phyloP scores from a whole-genome alignment of 768 basidiomycete genomes.

The Paxillus rubicundulus region DNA sequence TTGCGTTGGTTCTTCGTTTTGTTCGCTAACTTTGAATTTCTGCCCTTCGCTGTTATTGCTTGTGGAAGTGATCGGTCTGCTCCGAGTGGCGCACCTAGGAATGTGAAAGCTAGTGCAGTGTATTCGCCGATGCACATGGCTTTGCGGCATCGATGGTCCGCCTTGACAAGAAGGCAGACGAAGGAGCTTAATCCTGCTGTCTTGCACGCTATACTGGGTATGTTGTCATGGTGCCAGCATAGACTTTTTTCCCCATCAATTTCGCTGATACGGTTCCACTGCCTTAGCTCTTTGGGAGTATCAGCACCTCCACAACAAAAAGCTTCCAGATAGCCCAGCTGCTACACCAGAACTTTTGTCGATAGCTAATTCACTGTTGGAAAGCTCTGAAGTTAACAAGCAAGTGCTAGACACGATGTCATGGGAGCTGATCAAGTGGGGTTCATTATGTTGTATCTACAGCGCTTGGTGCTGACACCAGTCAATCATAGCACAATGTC shows the following conservation, averaged over 20 bases:
- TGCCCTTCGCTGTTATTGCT: conserved; percentile 7
- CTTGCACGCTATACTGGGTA: conserved; percentile 73
- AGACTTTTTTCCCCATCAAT: not conserved
- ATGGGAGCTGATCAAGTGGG: conserved; percentile 59
- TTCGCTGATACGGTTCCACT: conserved; percentile 15
- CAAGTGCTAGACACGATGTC: conserved; percentile 60
- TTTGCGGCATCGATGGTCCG: conserved; percentile 65
- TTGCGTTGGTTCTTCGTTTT: not conserved
- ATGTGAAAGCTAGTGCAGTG: conserved; percentile 54
- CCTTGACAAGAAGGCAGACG: conserved; percentile 69
- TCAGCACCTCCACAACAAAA: conserved; percentile 54
- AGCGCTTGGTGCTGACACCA: conserved; percentile 7
- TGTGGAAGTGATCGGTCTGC: conserved; percentile 59
- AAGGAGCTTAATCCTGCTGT: conserved; percentile 80
- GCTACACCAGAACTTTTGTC: conserved; percentile 55
- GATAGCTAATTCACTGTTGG: conserved; percentile 62
- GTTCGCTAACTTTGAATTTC: conserved; percentile 4
- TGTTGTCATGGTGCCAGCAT: conserved; percentile 5
- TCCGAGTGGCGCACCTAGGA: conserved; percentile 56
- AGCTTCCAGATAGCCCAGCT: conserved; percentile 51
- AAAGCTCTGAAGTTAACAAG: conserved; percentile 65
- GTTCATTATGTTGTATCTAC: not conserved
- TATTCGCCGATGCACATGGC: conserved; percentile 66
- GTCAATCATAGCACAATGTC: conserved; percentile 53
- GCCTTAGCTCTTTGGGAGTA: conserved; percentile 79